These are phyloP conservation scores for Oryza glumipatula DNA, from an alignment of 176 grass and related monocot species.

Conservation along the genomic window DNA sequence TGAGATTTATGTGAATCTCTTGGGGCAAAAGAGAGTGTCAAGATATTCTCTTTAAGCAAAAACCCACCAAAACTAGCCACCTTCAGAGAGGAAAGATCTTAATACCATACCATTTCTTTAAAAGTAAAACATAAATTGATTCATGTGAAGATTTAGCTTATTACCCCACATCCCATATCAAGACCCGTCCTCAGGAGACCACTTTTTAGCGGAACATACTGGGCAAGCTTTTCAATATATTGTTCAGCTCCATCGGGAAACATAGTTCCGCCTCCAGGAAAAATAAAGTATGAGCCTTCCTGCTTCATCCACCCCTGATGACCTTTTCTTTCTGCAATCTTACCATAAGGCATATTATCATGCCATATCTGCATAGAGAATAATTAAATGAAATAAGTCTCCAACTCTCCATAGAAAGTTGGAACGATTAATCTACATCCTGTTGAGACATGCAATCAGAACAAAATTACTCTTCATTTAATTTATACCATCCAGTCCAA, in stretches of 20 bases:
- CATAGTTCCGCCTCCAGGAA: slow-evolving; percentile 94
- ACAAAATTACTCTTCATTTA: not conserved
- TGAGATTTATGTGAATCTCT: slow-evolving; percentile 97
- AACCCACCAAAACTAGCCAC: slow-evolving; percentile 96
- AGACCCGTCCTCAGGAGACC: slow-evolving; percentile 78
- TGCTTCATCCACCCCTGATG: slow-evolving; percentile 97
- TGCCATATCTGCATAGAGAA: slow-evolving; percentile 82
- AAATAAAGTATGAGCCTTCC: slow-evolving; percentile 78
- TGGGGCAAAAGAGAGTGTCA: slow-evolving; percentile 91
- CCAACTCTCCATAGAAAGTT: not conserved
- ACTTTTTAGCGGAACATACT: slow-evolving; percentile 68
- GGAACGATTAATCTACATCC: not conserved
- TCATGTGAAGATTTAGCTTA: slow-evolving; percentile 31
- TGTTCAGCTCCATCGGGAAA: slow-evolving; percentile 87
- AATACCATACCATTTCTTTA: not conserved
- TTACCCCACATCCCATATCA: slow-evolving; percentile 98
- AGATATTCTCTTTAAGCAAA: slow-evolving; percentile 84
- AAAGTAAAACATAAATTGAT: slow-evolving; percentile 13
- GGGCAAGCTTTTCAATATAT: slow-evolving; percentile 73
- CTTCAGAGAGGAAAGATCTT: slow-evolving; percentile 52
- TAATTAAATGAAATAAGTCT: slow-evolving; percentile 6
- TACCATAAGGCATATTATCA: slow-evolving; percentile 93
- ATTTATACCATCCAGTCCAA: not conserved
- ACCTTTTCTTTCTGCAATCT: slow-evolving; percentile 95
- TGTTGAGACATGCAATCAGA: slow-evolving; percentile 5